These are phyloP conservation scores for Skeletonema potamos DNA, from an alignment of 108 stramenopile genomes.

Conservation along the genomic window DNA sequence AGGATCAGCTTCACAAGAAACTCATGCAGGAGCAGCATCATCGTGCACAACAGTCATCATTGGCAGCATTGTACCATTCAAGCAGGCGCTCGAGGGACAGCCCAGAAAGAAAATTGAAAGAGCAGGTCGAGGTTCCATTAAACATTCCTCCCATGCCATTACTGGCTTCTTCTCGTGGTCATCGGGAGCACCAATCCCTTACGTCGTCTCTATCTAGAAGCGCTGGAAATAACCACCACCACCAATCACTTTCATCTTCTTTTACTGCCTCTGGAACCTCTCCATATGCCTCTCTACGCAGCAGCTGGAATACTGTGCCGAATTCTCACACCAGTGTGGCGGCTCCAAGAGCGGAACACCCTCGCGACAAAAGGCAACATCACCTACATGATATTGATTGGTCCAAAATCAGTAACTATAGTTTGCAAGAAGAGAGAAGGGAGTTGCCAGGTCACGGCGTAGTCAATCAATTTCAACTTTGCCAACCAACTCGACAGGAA, in stretches of 20 bases:
- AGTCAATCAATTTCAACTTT: neutral
- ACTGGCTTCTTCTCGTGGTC: neutral
- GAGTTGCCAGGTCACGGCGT: neutral
- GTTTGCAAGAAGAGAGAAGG: neutral
- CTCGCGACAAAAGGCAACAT: neutral
- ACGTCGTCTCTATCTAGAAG: neutral
- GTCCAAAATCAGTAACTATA: constrained; percentile 2
- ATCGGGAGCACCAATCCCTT: neutral
- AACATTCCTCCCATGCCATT: neutral
- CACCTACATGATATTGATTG: neutral
- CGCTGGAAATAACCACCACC: neutral
- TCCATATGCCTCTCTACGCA: neutral
- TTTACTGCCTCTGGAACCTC: neutral
- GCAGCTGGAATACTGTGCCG: neutral
- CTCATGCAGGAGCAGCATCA: neutral
- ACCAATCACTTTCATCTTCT: neutral
- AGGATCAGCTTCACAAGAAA: neutral
- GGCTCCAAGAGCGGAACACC: neutral
- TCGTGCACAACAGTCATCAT: neutral
- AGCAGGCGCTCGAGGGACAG: neutral
- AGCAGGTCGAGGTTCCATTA: neutral
- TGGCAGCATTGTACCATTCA: neutral
- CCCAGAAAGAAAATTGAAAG: neutral
- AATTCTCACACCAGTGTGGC: neutral
- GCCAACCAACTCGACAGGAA: neutral